phyloP scores from a whole-genome alignment of 2,329 filamentous ascomycete genomes.

The Ophiocordyceps australis region DNA sequence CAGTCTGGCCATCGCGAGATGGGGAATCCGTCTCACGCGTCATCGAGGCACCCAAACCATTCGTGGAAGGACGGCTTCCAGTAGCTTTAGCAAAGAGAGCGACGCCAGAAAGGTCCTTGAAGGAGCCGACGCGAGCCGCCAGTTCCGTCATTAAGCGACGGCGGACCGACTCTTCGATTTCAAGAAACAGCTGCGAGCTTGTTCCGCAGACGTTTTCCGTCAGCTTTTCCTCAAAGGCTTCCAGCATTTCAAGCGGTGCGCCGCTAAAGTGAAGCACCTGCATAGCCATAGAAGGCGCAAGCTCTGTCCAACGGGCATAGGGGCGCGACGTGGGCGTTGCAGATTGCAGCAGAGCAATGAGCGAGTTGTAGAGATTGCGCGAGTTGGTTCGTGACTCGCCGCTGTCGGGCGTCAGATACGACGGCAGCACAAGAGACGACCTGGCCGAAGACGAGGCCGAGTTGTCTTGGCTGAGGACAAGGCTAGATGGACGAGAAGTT shows the following conservation, averaged over 20 bases:
- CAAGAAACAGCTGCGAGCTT: conserved; percentile 23
- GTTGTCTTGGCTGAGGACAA: conserved; percentile 28
- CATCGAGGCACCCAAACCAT: too few species aligned
- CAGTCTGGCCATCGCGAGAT: too few species aligned
- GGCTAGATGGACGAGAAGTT: conserved; percentile 28
- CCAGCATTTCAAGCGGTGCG: conserved; percentile 26
- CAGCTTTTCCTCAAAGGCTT: conserved; percentile 30
- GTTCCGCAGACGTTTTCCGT: conserved; percentile 22
- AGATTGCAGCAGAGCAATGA: conserved; percentile 35
- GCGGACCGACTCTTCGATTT: conserved; percentile 30
- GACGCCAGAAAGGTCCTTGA: conserved; percentile 31
- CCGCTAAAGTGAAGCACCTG: conserved; percentile 40
- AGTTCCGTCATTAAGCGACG: conserved; percentile 28
- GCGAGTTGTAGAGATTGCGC: conserved; percentile 29
- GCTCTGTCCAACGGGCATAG: conserved; percentile 29
- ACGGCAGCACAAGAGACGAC: conserved; percentile 21
- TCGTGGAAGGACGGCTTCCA: conserved; percentile 29
- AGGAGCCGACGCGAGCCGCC: conserved; percentile 29
- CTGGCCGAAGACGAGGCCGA: conserved; percentile 33
- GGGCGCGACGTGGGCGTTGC: conserved; percentile 22
- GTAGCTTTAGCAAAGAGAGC: conserved; percentile 37
- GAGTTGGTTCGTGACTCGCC: conserved; percentile 23
- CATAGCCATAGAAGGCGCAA: conserved; percentile 33
- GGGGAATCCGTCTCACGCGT: too few species aligned
- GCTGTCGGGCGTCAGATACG: conserved; percentile 17